Evolutionary conservation across 1,284 basidiomycete genomes (phyloP).

Genomic region (Takashimella tepidaria): DNA sequence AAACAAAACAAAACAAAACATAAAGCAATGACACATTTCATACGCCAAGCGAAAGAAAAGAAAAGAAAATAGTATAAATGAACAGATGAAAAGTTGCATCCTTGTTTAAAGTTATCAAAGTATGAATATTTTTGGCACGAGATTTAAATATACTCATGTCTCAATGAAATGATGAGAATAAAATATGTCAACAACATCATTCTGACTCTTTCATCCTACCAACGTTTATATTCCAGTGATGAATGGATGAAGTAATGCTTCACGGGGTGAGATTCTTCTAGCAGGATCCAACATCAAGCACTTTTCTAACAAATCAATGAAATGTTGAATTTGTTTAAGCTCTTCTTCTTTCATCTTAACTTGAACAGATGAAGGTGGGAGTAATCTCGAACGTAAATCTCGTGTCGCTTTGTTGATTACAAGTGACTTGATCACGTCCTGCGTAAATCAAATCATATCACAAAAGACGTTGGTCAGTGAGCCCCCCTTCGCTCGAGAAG

Average conservation of each 20-base stretch:
- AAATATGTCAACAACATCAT: too few relatives aligned
- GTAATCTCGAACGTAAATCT: slow-evolving; percentile 74
- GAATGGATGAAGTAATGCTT: slow-evolving; percentile 83
- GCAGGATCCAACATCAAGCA: slow-evolving; percentile 86
- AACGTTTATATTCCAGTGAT: slow-evolving; percentile 52
- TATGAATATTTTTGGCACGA: too few relatives aligned
- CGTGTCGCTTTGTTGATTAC: slow-evolving; percentile 76
- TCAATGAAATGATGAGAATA: too few relatives aligned
- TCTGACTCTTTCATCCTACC: background rate
- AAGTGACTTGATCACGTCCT: slow-evolving; percentile 77
- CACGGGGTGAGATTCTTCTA: slow-evolving; percentile 76
- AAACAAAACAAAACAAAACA: too few relatives aligned
- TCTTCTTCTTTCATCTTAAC: slow-evolving; percentile 81
- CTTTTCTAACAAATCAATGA: slow-evolving; percentile 88
- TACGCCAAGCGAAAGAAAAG: too few relatives aligned
- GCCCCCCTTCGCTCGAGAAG: too few relatives aligned
- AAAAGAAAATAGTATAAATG: too few relatives aligned
- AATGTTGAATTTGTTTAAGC: slow-evolving; percentile 70
- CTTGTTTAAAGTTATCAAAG: too few relatives aligned
- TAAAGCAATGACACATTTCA: too few relatives aligned
- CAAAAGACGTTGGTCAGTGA: background rate
- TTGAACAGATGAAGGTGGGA: slow-evolving; percentile 65
- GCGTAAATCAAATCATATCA: slow-evolving; percentile 4
- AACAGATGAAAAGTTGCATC: too few relatives aligned
- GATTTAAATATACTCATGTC: too few relatives aligned